These are phyloP conservation scores for Teunomyces barrocoloradensis DNA, from an alignment of 805 yeast genomes.

Conservation along the genomic window DNA sequence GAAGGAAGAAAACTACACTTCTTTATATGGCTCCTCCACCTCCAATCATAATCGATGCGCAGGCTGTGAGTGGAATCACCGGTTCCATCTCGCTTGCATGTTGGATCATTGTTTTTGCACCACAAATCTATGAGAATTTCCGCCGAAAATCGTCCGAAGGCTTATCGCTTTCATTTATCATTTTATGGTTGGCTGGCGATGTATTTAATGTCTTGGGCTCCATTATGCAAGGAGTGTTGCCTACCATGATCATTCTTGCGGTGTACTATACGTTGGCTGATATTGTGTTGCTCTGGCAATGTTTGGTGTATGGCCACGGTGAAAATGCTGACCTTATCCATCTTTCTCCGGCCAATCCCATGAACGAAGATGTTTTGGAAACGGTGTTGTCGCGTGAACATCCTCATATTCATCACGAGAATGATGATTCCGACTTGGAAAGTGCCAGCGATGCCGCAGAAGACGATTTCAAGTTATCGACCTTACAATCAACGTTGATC, in stretches of 20 bases:
- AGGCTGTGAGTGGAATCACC: constrained; percentile 74
- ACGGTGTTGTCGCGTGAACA: constrained; percentile 50
- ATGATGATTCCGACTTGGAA: constrained; percentile 19
- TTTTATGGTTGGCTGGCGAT: constrained; percentile 92
- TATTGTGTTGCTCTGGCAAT: constrained; percentile 77
- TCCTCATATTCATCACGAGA: constrained; percentile 12
- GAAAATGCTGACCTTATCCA: constrained; percentile 67
- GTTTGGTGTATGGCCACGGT: constrained; percentile 72
- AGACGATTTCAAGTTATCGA: constrained; percentile 13
- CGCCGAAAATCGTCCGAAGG: constrained; percentile 86
- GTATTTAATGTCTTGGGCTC: constrained; percentile 92
- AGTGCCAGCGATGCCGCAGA: constrained; percentile 4
- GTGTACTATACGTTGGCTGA: constrained; percentile 92
- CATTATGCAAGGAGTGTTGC: constrained; percentile 81
- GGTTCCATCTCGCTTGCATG: constrained; percentile 93
- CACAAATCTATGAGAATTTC: constrained; percentile 92
- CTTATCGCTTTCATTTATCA: constrained; percentile 77
- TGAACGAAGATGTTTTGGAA: constrained; percentile 66
- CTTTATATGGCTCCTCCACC: constrained; percentile 54
- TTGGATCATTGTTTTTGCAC: constrained; percentile 97
- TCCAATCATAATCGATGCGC: constrained; percentile 63
- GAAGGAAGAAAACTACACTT: background rate
- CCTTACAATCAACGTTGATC: constrained; percentile 19
- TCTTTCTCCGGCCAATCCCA: constrained; percentile 85
- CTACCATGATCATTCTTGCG: constrained; percentile 92